These are phyloP conservation scores for Fraxinus baroniana DNA, from an alignment of 305 asterid genomes.

Conservation along the genomic window DNA sequence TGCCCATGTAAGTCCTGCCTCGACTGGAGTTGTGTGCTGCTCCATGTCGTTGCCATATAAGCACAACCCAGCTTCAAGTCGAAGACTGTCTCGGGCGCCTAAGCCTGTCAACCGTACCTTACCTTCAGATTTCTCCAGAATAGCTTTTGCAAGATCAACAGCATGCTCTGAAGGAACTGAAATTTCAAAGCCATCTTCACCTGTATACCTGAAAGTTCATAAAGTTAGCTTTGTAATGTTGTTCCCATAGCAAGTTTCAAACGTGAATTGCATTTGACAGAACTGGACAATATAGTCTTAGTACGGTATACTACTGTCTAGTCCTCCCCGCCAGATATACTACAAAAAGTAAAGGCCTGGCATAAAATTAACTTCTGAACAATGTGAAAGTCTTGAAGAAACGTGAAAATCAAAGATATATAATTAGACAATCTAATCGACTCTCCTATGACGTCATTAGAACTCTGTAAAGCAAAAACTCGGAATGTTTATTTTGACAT, in stretches of 20 bases:
- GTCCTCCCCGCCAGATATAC: not conserved
- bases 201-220: not conserved
- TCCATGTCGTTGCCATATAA: constrained; percentile 95
- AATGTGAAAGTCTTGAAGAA: not conserved
- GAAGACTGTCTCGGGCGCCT: constrained; percentile 98
- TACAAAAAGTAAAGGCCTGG: not conserved
- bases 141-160: not conserved
- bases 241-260: not conserved
- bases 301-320: not conserved
- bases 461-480: not conserved
- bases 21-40: constrained; percentile 86
- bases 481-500: not conserved
- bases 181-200: not conserved
- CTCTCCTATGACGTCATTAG: not conserved
- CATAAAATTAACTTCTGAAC: not conserved
- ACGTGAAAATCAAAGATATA: not conserved
- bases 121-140: not conserved
- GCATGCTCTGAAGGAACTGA: not conserved
- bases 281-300: not conserved
- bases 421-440: not conserved
- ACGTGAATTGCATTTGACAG: not conserved
- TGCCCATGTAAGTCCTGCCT: constrained; percentile 98
- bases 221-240: not conserved
- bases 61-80: constrained; percentile 80
- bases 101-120: constrained; percentile 68